Percentiles rank a stretch among this genome's conserved stretches.
Evolutionary conservation across 2,329 filamentous ascomycete genomes (phyloP).

Genomic region (Clathrospora elynae): DNA sequence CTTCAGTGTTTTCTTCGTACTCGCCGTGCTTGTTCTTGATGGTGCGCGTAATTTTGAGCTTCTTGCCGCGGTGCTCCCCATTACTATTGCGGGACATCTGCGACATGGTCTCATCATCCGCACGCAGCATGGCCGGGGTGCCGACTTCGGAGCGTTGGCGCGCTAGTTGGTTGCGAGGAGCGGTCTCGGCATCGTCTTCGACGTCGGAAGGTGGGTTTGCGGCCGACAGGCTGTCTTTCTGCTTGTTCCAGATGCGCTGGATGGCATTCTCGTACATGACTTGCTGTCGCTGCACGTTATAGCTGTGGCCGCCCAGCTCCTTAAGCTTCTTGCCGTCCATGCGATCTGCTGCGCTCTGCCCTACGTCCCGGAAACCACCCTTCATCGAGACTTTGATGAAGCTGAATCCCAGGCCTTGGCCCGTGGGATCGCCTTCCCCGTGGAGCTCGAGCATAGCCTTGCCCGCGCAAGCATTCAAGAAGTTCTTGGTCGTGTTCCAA

Average conservation of each 20-base stretch:
- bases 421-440: conserved; percentile 92
- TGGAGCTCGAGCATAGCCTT: conserved; percentile 97
- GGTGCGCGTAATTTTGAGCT: conserved; percentile 74
- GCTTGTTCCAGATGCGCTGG: conserved; percentile 87
- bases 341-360: conserved; percentile 85
- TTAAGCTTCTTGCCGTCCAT: conserved; percentile 76
- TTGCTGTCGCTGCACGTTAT: conserved; percentile 95
- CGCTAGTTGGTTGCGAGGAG: conserved; percentile 47
- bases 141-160: conserved; percentile 65
- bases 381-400: conserved; percentile 99
- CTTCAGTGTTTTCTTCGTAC: conserved; percentile 51
- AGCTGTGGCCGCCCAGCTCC: conserved; percentile 83
- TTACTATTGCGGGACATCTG: conserved; percentile 56
- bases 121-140: conserved; percentile 60
- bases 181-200: conserved; percentile 67
- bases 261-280: conserved; percentile 91
- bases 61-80: conserved; percentile 68
- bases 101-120: conserved; percentile 71
- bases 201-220: conserved; percentile 74
- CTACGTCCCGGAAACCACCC: conserved; percentile 89
- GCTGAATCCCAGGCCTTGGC: conserved; percentile 90
- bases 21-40: conserved; percentile 68
- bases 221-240: conserved; percentile 78
- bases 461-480: conserved; percentile 87
- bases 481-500: conserved; percentile 96